A percentile compares a stretch with the other conserved stretches of the same genome.
phyloP scores from a whole-genome alignment of 1,284 basidiomycete species.

The Moesziomyces antarcticus region DNA sequence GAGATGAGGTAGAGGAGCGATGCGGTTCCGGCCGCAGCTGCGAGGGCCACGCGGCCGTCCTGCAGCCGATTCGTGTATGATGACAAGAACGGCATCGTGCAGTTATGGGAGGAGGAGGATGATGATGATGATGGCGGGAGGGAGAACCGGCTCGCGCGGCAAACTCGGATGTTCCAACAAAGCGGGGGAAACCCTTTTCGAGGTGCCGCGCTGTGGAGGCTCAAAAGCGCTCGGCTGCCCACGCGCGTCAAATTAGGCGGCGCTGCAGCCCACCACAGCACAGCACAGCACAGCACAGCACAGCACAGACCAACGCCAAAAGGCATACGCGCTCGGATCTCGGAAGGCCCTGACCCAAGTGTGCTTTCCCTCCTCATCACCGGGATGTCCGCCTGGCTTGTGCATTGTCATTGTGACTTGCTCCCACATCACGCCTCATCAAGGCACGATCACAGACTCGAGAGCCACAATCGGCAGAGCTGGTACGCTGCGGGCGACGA shows the following conservation, averaged over 20 bases:
- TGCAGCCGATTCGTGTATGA: conserved; percentile 18
- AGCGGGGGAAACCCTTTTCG: conserved; percentile 1
- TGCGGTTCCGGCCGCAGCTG: conserved; percentile 34
- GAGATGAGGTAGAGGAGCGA: conserved; percentile 34
- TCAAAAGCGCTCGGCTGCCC: too few relatives aligned
- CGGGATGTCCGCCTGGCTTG: too few relatives aligned
- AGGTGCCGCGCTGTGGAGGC: background rate
- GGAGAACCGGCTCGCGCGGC: background rate
- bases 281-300: too few relatives aligned
- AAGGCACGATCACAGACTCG: background rate
- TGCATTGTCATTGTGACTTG: background rate
- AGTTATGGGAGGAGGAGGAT: too few relatives aligned
- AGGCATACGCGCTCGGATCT: background rate
- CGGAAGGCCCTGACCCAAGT: background rate
- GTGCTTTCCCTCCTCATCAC: background rate
- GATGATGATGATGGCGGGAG: conserved; percentile 5
- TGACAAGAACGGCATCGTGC: conserved; percentile 20
- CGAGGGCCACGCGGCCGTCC: conserved; percentile 25
- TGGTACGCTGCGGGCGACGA: too few relatives aligned
- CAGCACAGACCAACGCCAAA: background rate
- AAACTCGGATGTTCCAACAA: background rate
- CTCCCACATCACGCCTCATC: background rate
- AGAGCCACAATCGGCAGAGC: background rate
- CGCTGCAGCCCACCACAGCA: too few relatives aligned
- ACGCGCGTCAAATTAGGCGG: too few relatives aligned